Base-by-base conservation (phyloP, 257 asterid species). In the Solanum virginianum region DNA sequence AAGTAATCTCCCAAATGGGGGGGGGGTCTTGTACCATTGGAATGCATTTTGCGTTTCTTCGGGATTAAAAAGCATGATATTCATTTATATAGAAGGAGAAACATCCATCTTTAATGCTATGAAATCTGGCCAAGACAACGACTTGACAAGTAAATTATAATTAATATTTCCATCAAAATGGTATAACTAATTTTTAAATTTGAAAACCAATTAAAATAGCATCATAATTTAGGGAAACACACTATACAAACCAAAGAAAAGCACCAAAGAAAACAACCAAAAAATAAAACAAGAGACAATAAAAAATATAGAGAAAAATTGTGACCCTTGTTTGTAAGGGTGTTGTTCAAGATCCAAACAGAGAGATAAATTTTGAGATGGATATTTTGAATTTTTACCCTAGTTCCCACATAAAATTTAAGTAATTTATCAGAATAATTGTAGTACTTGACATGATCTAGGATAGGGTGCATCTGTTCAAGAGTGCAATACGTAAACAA, bases 81-180 rank as follows among this genome's bases (percentile, higher is more conserved):
- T 83, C 85, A 87, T 89, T 75, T 71, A 39, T 13, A 66, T 94
- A 93, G 88, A 95, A 90, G 89, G 99, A 95, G 7, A 96, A 91
- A 90, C 72, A 36, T 36, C 41, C 41, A 36, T 36, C 26, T 65
- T 26, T 26, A 26, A 65, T 65, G 72, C 72, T 12, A 26, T 26
- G 26, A 62, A 65, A 12, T 16, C 14, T 26, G 7, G 72, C 72
- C 17, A 65, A 26, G 43, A 26, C 41, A 65, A 29, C 17, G 6
- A 2, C 29, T 62, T 62, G 39, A 62, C 69, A 62, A 62, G 39
- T 62, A 62, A 11, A 62, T 10, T 62, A 26, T 6, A 65, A 8
- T 65, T 65, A 13, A 26, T 65, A 26, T 65, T 26, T 26, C 29
- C 16, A 65, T 65, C 72, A 65, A 65, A 13, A 26, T 57, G 20